Evolutionary conservation across 2,329 filamentous ascomycete genomes (phyloP).

Genomic region (Colletotrichum destructivum): DNA sequence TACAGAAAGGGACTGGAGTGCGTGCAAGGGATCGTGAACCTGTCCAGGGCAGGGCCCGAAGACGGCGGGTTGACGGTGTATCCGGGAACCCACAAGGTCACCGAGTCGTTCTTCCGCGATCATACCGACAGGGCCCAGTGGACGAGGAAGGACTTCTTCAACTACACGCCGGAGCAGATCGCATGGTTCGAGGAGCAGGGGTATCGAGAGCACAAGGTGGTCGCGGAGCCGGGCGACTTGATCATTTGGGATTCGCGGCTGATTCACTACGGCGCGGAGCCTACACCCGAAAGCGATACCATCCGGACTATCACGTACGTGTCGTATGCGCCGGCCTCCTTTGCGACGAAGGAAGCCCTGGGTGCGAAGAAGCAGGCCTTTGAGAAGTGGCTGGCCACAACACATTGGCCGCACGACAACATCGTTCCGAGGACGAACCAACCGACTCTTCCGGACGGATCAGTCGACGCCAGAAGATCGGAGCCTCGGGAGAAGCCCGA

Average conservation of each 20-base stretch:
- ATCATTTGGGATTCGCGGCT: constrained; percentile 54
- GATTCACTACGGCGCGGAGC: constrained; percentile 50
- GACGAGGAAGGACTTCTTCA: constrained; percentile 23
- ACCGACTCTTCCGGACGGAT: constrained; percentile 41
- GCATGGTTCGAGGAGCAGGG: constrained; percentile 51
- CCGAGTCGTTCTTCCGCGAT: constrained; percentile 24
- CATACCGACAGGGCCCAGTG: constrained; percentile 11
- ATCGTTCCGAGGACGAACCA: constrained; percentile 50
- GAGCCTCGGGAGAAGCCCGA: constrained; percentile 27
- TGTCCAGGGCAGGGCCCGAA: constrained; percentile 41
- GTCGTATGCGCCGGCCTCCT: constrained; percentile 53
- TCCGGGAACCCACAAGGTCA: constrained; percentile 22
- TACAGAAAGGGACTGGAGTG: constrained; percentile 48
- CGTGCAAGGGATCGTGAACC: constrained; percentile 49
- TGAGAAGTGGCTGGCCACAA: constrained; percentile 45
- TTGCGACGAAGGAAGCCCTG: constrained; percentile 50
- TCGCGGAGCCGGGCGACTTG: constrained; percentile 53
- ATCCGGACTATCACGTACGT: constrained; percentile 54
- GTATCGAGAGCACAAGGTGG: constrained; percentile 50
- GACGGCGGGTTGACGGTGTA: constrained; percentile 44
- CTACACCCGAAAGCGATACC: constrained; percentile 47
- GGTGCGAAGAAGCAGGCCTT: constrained; percentile 44
- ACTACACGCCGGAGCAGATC: constrained; percentile 17
- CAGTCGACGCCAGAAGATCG: constrained; percentile 33
- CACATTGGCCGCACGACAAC: constrained; percentile 55